A percentile compares a stretch with the other conserved stretches of the same genome.
Evolutionary conservation across 208 protist species (phyloP).

Genomic region (Crithidia fasciculata): DNA sequence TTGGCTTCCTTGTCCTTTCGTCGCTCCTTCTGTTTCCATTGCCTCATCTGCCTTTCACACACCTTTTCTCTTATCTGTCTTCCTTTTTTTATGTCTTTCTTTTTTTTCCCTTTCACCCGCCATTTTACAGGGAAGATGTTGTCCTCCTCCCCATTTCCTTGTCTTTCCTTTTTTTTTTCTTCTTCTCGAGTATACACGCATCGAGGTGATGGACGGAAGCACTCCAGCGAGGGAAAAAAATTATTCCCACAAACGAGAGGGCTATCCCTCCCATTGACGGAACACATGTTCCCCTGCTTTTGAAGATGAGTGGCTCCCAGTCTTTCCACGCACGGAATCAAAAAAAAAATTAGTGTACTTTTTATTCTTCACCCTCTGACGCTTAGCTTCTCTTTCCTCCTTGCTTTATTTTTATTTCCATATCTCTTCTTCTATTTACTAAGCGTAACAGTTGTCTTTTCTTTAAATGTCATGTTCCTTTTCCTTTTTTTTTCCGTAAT

Average conservation of each 20-base stretch:
- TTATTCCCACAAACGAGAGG: no score
- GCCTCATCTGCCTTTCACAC: slow-evolving; percentile 13
- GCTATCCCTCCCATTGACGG: no score
- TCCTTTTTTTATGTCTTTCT: slow-evolving; percentile 9
- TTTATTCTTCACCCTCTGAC: slow-evolving; percentile 2
- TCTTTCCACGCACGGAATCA: no score
- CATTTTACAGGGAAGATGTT: not conserved
- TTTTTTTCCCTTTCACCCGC: slow-evolving; percentile 10
- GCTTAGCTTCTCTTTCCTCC: slow-evolving; percentile 4
- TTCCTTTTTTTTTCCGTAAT: slow-evolving; percentile 1
- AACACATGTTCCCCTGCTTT: no score
- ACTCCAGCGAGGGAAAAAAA: no score
- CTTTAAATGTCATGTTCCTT: slow-evolving; percentile 7
- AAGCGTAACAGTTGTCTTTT: not conserved
- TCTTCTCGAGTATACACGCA: no score
- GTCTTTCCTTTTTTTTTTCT: not conserved
- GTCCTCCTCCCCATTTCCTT: not conserved
- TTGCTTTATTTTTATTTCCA: slow-evolving; percentile 19
- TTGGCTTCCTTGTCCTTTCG: not conserved
- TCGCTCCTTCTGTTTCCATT: not conserved
- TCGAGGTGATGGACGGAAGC: no score
- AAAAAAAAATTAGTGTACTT: no score
- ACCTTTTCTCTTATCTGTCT: not conserved
- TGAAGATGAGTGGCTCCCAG: no score
- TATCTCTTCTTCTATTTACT: not conserved